Conservation (phyloP, 1,139 yeast genomes). For the Magnusiomyces suaveolens region DNA sequence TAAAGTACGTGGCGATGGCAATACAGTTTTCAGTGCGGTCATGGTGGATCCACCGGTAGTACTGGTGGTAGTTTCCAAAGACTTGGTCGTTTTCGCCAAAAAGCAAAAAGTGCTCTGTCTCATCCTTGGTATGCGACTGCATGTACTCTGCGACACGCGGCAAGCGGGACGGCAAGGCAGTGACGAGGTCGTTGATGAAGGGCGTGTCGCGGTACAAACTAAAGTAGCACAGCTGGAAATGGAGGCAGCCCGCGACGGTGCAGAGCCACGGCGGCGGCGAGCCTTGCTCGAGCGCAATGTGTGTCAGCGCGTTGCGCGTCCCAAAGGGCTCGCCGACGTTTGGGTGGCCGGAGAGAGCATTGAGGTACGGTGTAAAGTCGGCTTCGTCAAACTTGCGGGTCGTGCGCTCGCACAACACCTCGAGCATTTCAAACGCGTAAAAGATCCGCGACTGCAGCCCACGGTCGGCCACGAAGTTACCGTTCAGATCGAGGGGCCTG, state of each 20-base stretch:
- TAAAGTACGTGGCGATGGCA: neutral
- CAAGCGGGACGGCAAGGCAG: neutral
- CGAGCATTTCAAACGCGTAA: constrained; percentile 29
- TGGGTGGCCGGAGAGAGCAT: neutral
- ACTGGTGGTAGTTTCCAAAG: neutral
- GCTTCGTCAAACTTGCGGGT: constrained; percentile 5
- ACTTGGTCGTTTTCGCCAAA: neutral
- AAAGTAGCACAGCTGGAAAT: constrained; percentile 9
- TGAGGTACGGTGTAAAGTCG: neutral
- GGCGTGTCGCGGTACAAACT: constrained; percentile 7
- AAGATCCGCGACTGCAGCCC: constrained; percentile 25
- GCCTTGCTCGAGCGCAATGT: neutral
- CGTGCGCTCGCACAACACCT: constrained; percentile 10
- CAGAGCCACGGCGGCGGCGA: constrained; percentile 11
- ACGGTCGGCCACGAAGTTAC: constrained; percentile 16
- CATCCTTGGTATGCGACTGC: neutral
- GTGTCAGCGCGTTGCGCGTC: neutral
- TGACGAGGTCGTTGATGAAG: constrained; percentile 3
- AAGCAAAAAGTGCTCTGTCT: neutral
- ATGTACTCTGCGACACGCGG: neutral
- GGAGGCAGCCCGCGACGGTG: constrained; percentile 3
- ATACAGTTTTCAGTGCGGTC: constrained; percentile 1
- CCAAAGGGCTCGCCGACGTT: neutral
- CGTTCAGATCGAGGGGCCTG: neutral
- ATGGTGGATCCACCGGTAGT: neutral